Base-by-base conservation (phyloP, 768 basidiomycete genomes). In the Rhodocollybia butyracea region DNA sequence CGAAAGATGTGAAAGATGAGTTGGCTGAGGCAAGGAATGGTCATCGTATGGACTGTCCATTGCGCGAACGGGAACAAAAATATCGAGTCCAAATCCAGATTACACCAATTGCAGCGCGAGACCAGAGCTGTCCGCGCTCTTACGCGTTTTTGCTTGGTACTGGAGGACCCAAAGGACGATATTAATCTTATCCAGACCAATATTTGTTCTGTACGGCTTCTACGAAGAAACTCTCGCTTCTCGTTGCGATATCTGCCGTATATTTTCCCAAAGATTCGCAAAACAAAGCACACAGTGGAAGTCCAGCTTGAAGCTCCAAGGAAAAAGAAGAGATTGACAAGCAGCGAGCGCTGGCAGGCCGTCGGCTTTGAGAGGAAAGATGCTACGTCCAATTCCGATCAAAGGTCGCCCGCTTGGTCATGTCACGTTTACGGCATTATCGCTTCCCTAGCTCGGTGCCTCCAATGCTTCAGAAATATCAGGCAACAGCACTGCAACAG, bases 41-140 rank as follows among this genome's bases (percentile, higher is more conserved):
- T 50, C 48, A 15, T 50, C 48, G 48, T 50, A 50, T 13, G 48
- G 48, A 27, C 48, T 50, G 32, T 50, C 48, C 48, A 50, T 50
- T 50, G 34, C 11, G 38, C n/a, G 22, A 34, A 39, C 24, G 24
- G 24, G 8, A 45, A 45, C 26, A 24, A 29, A 45, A 45, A 45
- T 27, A 45, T 29, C 43, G n/a, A 12, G 43, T 45, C 43, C 43
- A 45, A 29, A 29, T 24, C 43, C 26, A n/a, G 21, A 24, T 27
- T 27, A 17, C 17, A 13, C 24, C 24, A 13, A 29, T 24, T 45
- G 26, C 43, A 15, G 26, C 17, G 48, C 21, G 34, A 24, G 24
- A 38, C 48, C 11, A 19, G 34, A 7, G 10, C 5, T 50, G 34
- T 39, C 1, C 17, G 22, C 46, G 27, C 29, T 38, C 21, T 21